Evolutionary conservation across 306 rosid genomes (phyloP), one percentile per base, ranked within the genome.

Genomic region (Gillenia trifoliata): DNA sequence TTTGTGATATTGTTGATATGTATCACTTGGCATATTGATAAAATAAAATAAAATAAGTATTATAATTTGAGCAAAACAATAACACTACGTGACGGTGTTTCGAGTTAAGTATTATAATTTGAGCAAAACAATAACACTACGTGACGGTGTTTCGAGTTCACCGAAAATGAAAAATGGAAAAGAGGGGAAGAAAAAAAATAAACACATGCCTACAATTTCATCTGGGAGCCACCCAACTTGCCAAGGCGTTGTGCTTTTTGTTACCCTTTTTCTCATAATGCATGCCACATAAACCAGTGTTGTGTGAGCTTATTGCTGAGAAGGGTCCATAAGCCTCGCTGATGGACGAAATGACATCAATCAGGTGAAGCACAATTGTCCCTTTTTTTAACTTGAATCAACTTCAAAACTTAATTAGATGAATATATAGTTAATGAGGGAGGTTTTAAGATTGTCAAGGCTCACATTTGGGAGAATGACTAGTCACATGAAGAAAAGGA

Each of bases 161-260:
- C n/a, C n/a, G n/a, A n/a, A n/a, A n/a, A n/a, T n/a, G 31, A 41
- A 61, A 72, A 59, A 59, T 15, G 25, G 6, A 30, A 28, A 28
- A 40, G 29, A 20, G 9, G 12, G 13, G n/a, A 33, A 33, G n/a
- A n/a, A n/a, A 43, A 25, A 19, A 19, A 29, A 19, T 16, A 60
- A 60, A 16, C 68, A 41, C 77, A 73, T 60, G 77, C 77, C 28
- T 15, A 11, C 19, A 36, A 11, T 23, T 71, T 72, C 67, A 40
- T 26, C 67, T 57, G 56, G 68, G 67, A 72, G 76, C 76, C 76
- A 72, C 68, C 9, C 76, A 72, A 72, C 41, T 72, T 72, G 40
- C 40, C 16, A 20, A 26, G 33, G 68, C 43, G n/a, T 66, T 41
- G 68, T 11, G 0, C 16, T 50, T 60, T 61, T 17, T 73, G 15